Conservation (phyloP, 2,329 filamentous ascomycete genomes). For the Aschersonia sp. region DNA sequence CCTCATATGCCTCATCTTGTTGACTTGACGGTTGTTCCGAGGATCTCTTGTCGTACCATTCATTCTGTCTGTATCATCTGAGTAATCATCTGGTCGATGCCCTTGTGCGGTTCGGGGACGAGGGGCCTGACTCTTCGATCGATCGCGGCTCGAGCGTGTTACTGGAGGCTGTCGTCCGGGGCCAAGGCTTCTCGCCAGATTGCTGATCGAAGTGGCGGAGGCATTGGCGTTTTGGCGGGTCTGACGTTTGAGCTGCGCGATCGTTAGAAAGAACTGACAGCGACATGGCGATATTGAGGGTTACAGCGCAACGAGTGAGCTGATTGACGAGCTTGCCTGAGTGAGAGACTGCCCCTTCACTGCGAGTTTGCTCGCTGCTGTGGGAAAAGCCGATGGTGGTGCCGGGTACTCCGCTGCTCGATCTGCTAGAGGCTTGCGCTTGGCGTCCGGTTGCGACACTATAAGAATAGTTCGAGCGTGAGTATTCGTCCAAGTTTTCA, state of each 20-base stretch:
- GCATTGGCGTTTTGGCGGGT: conserved; percentile 23
- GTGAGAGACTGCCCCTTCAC: conserved; percentile 30
- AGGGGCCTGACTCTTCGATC: conserved; percentile 23
- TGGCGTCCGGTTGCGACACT: conserved; percentile 34
- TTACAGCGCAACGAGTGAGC: too few species aligned
- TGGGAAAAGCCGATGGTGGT: conserved; percentile 10
- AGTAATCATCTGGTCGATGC: conserved; percentile 22
- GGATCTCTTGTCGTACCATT: conserved; percentile 19
- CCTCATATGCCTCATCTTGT: conserved; percentile 12
- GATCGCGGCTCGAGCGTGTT: conserved; percentile 30
- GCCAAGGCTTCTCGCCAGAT: conserved; percentile 43
- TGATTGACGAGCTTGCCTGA: conserved; percentile 9
- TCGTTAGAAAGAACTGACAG: too few species aligned
- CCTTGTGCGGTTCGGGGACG: conserved; percentile 25
- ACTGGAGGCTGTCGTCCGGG: conserved; percentile 37
- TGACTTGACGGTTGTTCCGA: conserved; percentile 5
- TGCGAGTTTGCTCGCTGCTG: conserved; percentile 20
- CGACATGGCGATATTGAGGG: too few species aligned
- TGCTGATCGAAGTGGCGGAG: conserved; percentile 19
- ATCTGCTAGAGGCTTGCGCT: conserved; percentile 44
- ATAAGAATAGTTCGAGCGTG: background rate
- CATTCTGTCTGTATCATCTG: conserved; percentile 15
- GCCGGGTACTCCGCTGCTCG: conserved; percentile 35
- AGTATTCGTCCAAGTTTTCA: background rate
- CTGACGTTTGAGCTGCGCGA: conserved; percentile 18